Evolutionary conservation across 2,329 filamentous ascomycete species (phyloP).

Genomic region (Pestalotiopsis sp.): DNA sequence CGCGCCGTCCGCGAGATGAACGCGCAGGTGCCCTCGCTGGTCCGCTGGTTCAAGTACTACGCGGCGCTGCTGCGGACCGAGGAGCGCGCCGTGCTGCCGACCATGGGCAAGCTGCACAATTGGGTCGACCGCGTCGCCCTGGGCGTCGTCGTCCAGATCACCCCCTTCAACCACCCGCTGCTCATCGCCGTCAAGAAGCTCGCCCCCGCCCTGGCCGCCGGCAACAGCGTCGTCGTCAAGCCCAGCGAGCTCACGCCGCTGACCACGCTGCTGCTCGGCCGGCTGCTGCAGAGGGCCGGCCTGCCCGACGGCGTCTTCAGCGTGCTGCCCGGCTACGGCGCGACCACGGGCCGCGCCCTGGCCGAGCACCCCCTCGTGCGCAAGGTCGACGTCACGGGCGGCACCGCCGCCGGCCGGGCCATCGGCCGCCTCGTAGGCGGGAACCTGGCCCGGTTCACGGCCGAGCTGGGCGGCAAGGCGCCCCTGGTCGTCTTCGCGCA

Average conservation of each 20-base stretch:
- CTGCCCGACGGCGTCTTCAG: constrained; percentile 71
- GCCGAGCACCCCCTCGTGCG: constrained; percentile 51
- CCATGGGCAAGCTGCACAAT: constrained; percentile 59
- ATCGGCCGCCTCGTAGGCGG: constrained; percentile 66
- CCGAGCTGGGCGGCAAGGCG: constrained; percentile 72
- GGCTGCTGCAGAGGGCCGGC: constrained; percentile 64
- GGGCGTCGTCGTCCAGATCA: constrained; percentile 58
- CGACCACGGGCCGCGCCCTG: constrained; percentile 51
- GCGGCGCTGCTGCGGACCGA: constrained; percentile 66
- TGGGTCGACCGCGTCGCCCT: constrained; percentile 55
- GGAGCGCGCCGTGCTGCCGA: constrained; percentile 66
- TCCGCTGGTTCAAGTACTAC: constrained; percentile 73
- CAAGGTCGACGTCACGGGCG: constrained; percentile 76
- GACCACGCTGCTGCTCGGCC: constrained; percentile 59
- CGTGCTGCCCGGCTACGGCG: constrained; percentile 57
- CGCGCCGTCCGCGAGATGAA: constrained; percentile 69
- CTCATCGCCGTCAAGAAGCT: constrained; percentile 61
- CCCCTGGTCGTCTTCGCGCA: constrained; percentile 67
- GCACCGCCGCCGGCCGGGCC: constrained; percentile 67
- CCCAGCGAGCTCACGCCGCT: constrained; percentile 64
- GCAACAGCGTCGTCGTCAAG: constrained; percentile 62
- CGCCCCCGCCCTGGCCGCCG: constrained; percentile 59
- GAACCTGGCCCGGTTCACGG: constrained; percentile 69
- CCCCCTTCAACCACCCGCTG: constrained; percentile 60
- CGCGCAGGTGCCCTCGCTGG: constrained; percentile 65